Percentiles rank a stretch among this genome's conserved stretches.
Conservation (phyloP, 148 eudicot genomes). For the Chenopodium quinoa region DNA sequence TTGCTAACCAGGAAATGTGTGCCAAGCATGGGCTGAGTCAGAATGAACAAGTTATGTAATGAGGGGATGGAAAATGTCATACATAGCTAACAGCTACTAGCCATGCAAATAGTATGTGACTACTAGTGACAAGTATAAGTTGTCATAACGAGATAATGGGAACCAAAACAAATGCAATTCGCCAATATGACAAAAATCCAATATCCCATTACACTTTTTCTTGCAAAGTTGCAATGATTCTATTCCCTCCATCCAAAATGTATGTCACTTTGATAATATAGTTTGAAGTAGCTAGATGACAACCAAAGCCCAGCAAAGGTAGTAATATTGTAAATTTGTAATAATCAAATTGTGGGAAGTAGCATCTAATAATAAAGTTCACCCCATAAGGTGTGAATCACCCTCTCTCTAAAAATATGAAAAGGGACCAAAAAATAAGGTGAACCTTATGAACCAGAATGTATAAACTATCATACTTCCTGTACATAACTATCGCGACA, state of each 20-base stretch:
- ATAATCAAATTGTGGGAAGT: too few relatives aligned
- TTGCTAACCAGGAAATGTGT: neutral
- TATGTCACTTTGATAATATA: neutral
- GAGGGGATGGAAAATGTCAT: neutral
- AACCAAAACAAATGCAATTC: neutral
- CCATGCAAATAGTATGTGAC: neutral
- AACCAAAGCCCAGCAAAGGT: neutral
- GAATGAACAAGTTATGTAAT: neutral
- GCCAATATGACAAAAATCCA: neutral
- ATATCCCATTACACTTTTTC: neutral
- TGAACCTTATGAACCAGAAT: neutral
- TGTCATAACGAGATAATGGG: neutral
- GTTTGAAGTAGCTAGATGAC: neutral
- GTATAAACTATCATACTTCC: too few relatives aligned
- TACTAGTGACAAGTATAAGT: neutral
- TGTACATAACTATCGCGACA: too few relatives aligned
- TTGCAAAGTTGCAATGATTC: neutral
- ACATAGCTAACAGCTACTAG: neutral
- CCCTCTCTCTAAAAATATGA: neutral
- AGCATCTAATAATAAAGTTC: neutral
- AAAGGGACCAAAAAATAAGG: neutral
- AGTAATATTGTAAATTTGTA: too few relatives aligned
- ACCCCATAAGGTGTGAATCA: neutral
- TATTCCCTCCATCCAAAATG: neutral
- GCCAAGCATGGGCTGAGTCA: neutral